Evolutionary conservation across 2,329 filamentous ascomycete species (phyloP).

Genomic region (Rutstroemia sydowiana): DNA sequence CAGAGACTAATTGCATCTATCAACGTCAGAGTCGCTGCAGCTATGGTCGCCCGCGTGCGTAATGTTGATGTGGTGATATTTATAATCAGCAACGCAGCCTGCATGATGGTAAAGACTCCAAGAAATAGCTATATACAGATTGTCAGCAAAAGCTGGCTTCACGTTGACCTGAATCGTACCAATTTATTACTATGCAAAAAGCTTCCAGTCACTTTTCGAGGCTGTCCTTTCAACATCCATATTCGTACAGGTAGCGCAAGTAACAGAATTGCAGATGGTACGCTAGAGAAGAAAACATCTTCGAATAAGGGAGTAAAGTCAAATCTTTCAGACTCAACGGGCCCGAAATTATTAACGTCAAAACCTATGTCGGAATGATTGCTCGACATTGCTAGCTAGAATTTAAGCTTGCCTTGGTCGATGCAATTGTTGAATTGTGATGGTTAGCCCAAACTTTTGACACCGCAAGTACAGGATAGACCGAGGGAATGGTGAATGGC

Average conservation of each 20-base stretch:
- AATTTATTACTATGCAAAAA: conserved; percentile 19
- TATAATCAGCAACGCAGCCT: conserved; percentile 15
- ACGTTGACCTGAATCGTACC: conserved; percentile 8
- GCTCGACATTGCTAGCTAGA: neutral
- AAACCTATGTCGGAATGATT: neutral
- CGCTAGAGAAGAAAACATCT: conserved; percentile 18
- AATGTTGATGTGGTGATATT: conserved; percentile 7
- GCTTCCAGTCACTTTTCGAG: conserved; percentile 20
- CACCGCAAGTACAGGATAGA: too few relatives aligned
- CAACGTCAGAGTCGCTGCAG: conserved; percentile 16
- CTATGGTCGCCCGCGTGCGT: conserved; percentile 14
- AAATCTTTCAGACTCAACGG: conserved; percentile 15
- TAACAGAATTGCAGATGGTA: conserved; percentile 18
- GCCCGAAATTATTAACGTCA: conserved; percentile 15
- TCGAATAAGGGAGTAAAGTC: conserved; percentile 25
- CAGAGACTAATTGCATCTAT: conserved; percentile 17
- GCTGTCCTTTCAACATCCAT: conserved; percentile 10
- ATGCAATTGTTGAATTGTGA: too few relatives aligned
- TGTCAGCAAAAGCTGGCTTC: neutral
- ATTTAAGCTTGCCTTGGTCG: too few relatives aligned
- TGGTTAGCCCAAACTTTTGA: too few relatives aligned
- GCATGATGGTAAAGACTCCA: conserved; percentile 16
- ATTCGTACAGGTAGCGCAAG: conserved; percentile 17
- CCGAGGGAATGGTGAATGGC: too few relatives aligned
- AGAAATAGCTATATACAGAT: conserved; percentile 25